Percentiles rank a stretch among this genome's conserved stretches.
Conservation (phyloP, 257 asterid species). For the Anisodus tanguticus region DNA sequence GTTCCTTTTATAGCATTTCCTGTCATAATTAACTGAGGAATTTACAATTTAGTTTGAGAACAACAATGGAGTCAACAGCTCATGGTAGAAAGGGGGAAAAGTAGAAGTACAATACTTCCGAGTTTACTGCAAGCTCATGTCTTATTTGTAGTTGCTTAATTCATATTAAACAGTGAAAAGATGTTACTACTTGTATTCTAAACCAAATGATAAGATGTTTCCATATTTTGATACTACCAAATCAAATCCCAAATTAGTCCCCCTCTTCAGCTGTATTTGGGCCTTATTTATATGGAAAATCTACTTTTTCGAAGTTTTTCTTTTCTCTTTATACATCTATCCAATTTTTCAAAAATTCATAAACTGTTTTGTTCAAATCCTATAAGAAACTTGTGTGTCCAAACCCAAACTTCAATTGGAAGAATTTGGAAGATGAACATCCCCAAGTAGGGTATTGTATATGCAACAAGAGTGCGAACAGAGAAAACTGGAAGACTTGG, state of each 20-base stretch:
- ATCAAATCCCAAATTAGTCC: conserved; percentile 10
- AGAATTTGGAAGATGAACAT: conserved; percentile 24
- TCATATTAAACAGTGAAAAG: background rate
- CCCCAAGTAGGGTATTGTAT: background rate
- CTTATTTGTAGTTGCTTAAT: background rate
- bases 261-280: conserved; percentile 7
- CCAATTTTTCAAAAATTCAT: conserved; percentile 10
- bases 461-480: background rate
- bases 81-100: conserved; percentile 17
- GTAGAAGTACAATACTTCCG: background rate
- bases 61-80: background rate
- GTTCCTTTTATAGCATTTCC: conserved; percentile 11
- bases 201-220: background rate
- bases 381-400: background rate
- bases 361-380: background rate
- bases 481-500: conserved; percentile 9
- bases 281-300: background rate
- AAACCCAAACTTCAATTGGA: conserved; percentile 18
- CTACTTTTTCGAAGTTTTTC: background rate
- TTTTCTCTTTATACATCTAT: conserved; percentile 11
- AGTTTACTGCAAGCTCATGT: conserved; percentile 19
- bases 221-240: background rate
- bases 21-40: background rate
- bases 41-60: background rate
- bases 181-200: background rate